Evolutionary conservation across 2,329 filamentous ascomycete genomes (phyloP).

Genomic region (Amylocarpus encephaloides): DNA sequence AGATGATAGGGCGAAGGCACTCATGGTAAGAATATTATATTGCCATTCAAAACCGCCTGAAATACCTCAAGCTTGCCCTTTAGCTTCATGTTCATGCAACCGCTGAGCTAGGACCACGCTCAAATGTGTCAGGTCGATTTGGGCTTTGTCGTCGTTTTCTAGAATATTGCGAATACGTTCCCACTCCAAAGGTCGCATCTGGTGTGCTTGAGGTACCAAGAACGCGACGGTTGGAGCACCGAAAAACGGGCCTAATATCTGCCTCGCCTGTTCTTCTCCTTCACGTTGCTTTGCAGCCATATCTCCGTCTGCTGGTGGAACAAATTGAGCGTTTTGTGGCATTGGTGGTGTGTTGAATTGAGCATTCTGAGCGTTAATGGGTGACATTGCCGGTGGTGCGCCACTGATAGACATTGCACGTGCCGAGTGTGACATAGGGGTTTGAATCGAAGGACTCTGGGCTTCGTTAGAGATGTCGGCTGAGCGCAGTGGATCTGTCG

Average conservation of each 20-base stretch:
- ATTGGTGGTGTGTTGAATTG: conserved; percentile 18
- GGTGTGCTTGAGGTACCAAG: conserved; percentile 60
- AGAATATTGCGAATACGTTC: conserved; percentile 55
- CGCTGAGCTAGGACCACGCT: conserved; percentile 44
- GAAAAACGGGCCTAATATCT: conserved; percentile 57
- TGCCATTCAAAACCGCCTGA: background rate
- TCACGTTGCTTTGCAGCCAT: conserved; percentile 36
- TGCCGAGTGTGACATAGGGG: conserved; percentile 32
- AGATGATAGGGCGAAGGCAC: background rate
- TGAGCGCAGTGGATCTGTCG: conserved; percentile 10
- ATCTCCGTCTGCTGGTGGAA: conserved; percentile 29
- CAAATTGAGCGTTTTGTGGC: conserved; percentile 13
- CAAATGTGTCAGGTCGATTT: conserved; percentile 42
- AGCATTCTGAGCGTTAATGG: conserved; percentile 40
- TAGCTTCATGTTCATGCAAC: conserved; percentile 13
- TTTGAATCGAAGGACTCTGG: conserved; percentile 32
- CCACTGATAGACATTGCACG: conserved; percentile 44
- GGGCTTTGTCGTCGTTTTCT: conserved; percentile 26
- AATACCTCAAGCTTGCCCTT: conserved; percentile 1
- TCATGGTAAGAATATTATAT: background rate
- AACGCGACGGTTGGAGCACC: conserved; percentile 61
- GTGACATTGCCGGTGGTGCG: conserved; percentile 45
- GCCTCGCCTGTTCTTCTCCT: conserved; percentile 52
- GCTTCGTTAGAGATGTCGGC: conserved; percentile 20
- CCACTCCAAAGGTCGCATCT: conserved; percentile 67